These are phyloP conservation scores for Prillingera fragicola DNA, from an alignment of 1,284 basidiomycete genomes.

Conservation along the genomic window DNA sequence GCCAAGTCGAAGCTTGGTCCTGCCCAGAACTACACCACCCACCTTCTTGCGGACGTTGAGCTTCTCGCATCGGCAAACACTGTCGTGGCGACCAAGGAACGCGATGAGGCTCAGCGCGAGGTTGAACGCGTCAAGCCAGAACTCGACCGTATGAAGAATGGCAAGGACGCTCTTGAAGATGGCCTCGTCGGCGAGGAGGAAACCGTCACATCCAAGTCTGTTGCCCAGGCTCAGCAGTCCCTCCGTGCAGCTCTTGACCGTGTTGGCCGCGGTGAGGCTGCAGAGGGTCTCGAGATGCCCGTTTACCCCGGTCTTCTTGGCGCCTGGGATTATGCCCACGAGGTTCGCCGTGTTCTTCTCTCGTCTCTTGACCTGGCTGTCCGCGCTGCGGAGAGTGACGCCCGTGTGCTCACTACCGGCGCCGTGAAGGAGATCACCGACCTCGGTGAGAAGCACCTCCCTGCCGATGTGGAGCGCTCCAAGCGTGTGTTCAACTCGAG, in stretches of 20 bases:
- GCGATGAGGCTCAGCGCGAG: conserved; percentile 67
- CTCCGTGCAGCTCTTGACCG: conserved; percentile 70
- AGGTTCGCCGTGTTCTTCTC: conserved; percentile 70
- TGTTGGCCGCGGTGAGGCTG: conserved; percentile 67
- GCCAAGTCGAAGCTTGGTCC: conserved; percentile 93
- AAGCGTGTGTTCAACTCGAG: conserved; percentile 86
- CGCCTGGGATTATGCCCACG: conserved; percentile 82
- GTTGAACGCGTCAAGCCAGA: conserved; percentile 71
- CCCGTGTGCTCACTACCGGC: conserved; percentile 62
- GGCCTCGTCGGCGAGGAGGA: conserved; percentile 78
- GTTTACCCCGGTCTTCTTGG: conserved; percentile 80
- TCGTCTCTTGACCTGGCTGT: conserved; percentile 78
- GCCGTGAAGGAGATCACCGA: conserved; percentile 66
- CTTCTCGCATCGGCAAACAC: conserved; percentile 81
- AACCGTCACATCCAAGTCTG: conserved; percentile 57
- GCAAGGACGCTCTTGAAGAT: conserved; percentile 69
- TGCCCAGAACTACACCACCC: conserved; percentile 85
- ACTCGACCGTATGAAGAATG: conserved; percentile 76
- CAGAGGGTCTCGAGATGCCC: conserved; percentile 56
- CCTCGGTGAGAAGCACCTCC: conserved; percentile 74
- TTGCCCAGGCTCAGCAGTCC: conserved; percentile 56
- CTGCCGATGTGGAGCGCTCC: conserved; percentile 70
- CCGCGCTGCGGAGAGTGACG: conserved; percentile 74
- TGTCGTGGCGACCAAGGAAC: conserved; percentile 73
- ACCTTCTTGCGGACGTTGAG: conserved; percentile 82